Percentiles rank a stretch among this genome's conserved stretches.
phyloP scores from a whole-genome alignment of 1,284 basidiomycete genomes.

The Papiliotrema fonsecae region DNA sequence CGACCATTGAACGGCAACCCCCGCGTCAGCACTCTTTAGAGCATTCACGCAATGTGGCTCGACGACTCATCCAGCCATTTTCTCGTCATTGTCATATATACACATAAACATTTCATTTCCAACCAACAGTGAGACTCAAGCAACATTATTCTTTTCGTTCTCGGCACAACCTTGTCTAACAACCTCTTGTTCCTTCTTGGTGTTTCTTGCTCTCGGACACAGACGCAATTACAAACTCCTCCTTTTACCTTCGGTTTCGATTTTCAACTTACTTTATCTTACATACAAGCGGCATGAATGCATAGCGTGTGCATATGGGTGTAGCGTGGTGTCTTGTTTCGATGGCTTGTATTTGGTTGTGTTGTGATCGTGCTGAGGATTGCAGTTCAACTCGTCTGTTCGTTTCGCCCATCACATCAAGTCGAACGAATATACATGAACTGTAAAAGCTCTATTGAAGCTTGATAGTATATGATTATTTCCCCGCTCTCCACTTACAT shows the following conservation, averaged over 20 bases:
- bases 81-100: not conserved
- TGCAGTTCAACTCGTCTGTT: too few species aligned
- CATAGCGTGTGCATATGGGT: not conserved
- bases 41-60: not conserved
- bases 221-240: not conserved
- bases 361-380: too few species aligned
- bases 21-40: constrained; percentile 1
- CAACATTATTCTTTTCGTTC: not conserved
- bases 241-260: constrained; percentile 1
- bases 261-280: not conserved
- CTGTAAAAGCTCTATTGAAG: too few species aligned
- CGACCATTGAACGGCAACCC: constrained; percentile 2
- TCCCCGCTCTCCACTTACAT: too few species aligned
- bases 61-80: not conserved
- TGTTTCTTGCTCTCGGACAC: not conserved
- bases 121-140: too few species aligned
- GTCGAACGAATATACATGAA: too few species aligned
- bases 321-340: too few species aligned
- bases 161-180: not conserved
- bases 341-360: too few species aligned
- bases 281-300: not conserved
- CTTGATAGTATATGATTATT: too few species aligned
- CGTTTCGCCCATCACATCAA: too few species aligned
- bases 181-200: not conserved
- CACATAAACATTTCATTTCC: not conserved